Evolutionary conservation across 192 early-diverging fungal species (phyloP).

Genomic region (Dimargaris verticillata): DNA sequence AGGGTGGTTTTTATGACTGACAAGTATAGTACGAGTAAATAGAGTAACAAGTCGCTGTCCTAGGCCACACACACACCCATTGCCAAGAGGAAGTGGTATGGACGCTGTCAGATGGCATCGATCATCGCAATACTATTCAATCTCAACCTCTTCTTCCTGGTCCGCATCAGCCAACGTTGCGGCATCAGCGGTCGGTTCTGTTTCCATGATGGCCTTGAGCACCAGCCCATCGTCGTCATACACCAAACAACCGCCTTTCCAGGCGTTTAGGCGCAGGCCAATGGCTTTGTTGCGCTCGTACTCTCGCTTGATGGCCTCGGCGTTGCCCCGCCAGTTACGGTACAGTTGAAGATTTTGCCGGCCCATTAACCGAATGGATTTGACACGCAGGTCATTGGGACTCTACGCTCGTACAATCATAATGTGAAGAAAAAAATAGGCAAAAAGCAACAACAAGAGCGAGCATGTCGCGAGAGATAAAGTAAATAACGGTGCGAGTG

Average conservation of each 20-base stretch:
- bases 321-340: conserved; percentile 68
- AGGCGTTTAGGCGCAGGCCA: conserved; percentile 50
- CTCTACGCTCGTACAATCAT: conserved; percentile 14
- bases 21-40: no score
- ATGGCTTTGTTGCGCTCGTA: conserved; percentile 70
- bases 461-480: no score
- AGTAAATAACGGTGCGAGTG: no score
- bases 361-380: conserved; percentile 67
- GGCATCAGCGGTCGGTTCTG: conserved; percentile 6
- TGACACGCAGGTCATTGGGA: conserved; percentile 66
- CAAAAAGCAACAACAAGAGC: no score
- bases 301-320: conserved; percentile 44
- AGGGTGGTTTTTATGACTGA: no score
- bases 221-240: conserved; percentile 72
- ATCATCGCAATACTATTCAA: conserved; percentile 2
- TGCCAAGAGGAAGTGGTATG: no score
- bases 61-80: no score
- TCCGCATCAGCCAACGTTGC: conserved; percentile 4
- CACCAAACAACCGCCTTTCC: conserved; percentile 66
- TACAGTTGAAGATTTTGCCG: conserved; percentile 77
- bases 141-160: conserved; percentile 4
- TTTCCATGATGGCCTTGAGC: conserved; percentile 29
- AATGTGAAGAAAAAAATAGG: no score
- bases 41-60: no score
- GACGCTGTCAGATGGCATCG: no score